Percentiles rank a stretch among this genome's conserved stretches.
These are phyloP conservation scores for Fusarium chaquense DNA, from an alignment of 2,329 filamentous ascomycete genomes.

Conservation along the genomic window DNA sequence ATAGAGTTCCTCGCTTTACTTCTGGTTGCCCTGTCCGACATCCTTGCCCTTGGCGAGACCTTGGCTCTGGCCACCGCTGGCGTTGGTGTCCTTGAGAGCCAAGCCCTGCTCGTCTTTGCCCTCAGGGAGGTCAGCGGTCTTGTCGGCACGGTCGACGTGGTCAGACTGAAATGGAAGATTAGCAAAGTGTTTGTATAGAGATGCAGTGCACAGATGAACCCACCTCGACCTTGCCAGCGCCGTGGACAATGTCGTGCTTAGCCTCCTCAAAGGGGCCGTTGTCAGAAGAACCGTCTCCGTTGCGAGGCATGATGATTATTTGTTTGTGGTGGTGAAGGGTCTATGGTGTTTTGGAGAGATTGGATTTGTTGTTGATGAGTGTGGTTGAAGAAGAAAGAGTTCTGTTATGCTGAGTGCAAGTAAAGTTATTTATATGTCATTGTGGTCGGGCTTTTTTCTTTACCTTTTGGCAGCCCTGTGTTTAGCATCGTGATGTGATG, in stretches of 20 bases:
- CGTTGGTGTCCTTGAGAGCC: constrained; percentile 55
- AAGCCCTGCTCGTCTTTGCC: constrained; percentile 57
- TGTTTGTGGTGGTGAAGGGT: constrained; percentile 7
- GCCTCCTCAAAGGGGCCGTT: constrained; percentile 59
- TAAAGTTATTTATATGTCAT: constrained; percentile 34
- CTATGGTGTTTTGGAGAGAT: constrained; percentile 4
- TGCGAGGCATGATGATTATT: constrained; percentile 60
- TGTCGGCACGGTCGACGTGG: constrained; percentile 61
- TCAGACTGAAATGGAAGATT: constrained; percentile 39
- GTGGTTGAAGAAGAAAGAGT: constrained; percentile 3
- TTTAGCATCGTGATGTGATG: constrained; percentile 39
- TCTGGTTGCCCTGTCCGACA: constrained; percentile 56
- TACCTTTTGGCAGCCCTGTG: neutral
- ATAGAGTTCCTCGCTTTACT: neutral
- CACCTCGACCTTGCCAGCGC: constrained; percentile 56
- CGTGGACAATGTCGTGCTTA: constrained; percentile 59
- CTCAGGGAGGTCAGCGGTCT: constrained; percentile 62
- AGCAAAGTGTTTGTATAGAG: neutral
- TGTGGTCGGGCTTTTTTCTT: neutral
- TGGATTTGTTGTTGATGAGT: constrained; percentile 9
- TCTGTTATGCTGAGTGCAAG: neutral
- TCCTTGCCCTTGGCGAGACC: constrained; percentile 56
- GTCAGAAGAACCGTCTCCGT: constrained; percentile 62
- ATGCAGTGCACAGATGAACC: constrained; percentile 16
- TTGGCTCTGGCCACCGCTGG: constrained; percentile 60